Conservation (phyloP, 345 rosid species). For the Populus ilicifolia region DNA sequence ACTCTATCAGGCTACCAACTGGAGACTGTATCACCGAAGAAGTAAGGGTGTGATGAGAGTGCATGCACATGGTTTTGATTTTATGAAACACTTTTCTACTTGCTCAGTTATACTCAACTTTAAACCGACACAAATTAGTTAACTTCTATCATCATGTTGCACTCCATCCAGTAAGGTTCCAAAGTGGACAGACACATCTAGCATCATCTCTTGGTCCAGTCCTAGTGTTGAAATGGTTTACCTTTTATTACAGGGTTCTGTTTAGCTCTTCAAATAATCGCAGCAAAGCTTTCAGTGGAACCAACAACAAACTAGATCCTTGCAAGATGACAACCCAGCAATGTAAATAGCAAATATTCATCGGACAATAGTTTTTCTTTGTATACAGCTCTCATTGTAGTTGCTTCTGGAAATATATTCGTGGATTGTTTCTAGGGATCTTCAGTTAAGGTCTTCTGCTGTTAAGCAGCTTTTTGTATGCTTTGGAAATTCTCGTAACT, state of each 20-base stretch:
- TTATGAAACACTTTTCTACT: neutral
- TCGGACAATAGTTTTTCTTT: conserved; percentile 13
- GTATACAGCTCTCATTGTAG: conserved; percentile 9
- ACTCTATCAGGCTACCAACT: conserved; percentile 28
- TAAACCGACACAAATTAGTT: neutral
- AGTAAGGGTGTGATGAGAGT: conserved; percentile 18
- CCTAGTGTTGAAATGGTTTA: conserved; percentile 11
- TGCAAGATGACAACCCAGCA: conserved; percentile 34
- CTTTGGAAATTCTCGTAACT: neutral
- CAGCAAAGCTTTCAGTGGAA: conserved; percentile 22
- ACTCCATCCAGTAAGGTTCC: neutral
- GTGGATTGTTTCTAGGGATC: neutral
- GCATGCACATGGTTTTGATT: conserved; percentile 4
- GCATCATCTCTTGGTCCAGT: neutral
- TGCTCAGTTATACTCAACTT: neutral
- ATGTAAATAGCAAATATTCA: conserved; percentile 32
- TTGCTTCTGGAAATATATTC: conserved; percentile 7
- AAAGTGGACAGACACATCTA: neutral
- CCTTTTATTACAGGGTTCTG: conserved; percentile 25
- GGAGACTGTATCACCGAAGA: conserved; percentile 38
- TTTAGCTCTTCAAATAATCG: conserved; percentile 24
- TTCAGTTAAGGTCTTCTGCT: neutral
- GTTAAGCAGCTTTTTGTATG: neutral
- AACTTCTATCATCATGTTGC: neutral
- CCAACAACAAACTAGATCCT: conserved; percentile 20